These are phyloP conservation scores for Nyssa sinensis DNA, from an alignment of 148 eudicot genomes.

Conservation along the genomic window DNA sequence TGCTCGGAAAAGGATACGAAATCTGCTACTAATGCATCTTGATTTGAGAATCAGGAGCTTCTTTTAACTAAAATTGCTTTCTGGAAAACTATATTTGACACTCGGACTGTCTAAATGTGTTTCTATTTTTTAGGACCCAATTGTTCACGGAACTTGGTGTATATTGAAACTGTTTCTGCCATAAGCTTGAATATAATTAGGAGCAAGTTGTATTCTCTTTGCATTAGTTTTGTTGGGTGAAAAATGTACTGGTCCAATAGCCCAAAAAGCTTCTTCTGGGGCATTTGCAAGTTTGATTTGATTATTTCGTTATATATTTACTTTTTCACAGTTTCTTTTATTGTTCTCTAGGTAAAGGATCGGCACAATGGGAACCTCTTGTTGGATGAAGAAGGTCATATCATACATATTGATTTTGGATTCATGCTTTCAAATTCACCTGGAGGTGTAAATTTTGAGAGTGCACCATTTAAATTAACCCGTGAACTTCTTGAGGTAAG, in stretches of 20 bases:
- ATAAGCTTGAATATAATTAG: neutral
- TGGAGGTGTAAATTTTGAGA: conserved; percentile 99
- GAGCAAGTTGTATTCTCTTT: neutral
- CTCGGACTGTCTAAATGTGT: too few species aligned
- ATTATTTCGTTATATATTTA: neutral
- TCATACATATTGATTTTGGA: conserved; percentile 97
- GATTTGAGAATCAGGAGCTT: too few species aligned
- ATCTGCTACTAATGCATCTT: too few species aligned
- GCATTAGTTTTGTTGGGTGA: neutral
- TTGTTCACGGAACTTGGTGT: neutral
- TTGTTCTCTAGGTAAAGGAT: conserved; percentile 70
- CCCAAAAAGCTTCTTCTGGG: neutral
- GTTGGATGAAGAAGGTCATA: conserved; percentile 98
- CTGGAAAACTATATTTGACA: too few species aligned
- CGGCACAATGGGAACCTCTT: conserved; percentile 97
- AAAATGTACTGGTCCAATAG: neutral
- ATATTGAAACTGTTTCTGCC: neutral
- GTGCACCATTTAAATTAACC: conserved; percentile 97
- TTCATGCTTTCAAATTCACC: conserved; percentile 99
- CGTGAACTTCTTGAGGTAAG: conserved; percentile 98
- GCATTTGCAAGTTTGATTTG: neutral
- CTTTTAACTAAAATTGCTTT: too few species aligned
- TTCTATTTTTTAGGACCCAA: too few species aligned
- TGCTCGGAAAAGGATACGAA: too few species aligned
- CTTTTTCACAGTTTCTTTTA: neutral